These are phyloP conservation scores for Chaetomiaceae sp. DNA, from an alignment of 2,329 filamentous ascomycete species.

Conservation along the genomic window DNA sequence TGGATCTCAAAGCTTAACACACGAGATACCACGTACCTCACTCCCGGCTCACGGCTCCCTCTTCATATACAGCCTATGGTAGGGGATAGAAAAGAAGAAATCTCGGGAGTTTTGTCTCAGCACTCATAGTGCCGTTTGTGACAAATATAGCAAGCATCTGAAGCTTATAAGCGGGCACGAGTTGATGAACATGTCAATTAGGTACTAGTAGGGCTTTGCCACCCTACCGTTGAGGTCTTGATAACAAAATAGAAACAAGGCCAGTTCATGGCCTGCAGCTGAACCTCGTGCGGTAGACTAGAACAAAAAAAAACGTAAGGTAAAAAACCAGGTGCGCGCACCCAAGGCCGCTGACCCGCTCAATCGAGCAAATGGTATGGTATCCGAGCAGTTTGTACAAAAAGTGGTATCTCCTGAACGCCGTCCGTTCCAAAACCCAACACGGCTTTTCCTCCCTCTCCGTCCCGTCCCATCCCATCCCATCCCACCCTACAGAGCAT, in stretches of 20 bases:
- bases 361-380: constrained; percentile 2
- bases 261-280: neutral
- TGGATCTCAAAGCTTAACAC: no score
- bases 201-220: neutral
- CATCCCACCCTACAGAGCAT: constrained; percentile 60
- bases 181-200: constrained; percentile 1
- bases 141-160: no score
- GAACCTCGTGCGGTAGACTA: neutral
- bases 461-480: neutral
- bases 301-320: neutral
- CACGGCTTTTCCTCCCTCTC: neutral
- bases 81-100: no score
- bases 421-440: neutral
- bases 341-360: neutral
- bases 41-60: no score
- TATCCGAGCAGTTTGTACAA: constrained; percentile 7
- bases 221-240: neutral
- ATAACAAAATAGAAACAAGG: constrained; percentile 1
- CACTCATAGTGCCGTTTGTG: no score
- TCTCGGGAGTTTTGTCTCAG: no score
- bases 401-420: constrained; percentile 7
- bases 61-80: no score
- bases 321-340: neutral
- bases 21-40: no score
- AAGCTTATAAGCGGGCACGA: no score